Evolutionary conservation across 2,329 filamentous ascomycete species (phyloP).

Genomic region (Epichloe baconii): DNA sequence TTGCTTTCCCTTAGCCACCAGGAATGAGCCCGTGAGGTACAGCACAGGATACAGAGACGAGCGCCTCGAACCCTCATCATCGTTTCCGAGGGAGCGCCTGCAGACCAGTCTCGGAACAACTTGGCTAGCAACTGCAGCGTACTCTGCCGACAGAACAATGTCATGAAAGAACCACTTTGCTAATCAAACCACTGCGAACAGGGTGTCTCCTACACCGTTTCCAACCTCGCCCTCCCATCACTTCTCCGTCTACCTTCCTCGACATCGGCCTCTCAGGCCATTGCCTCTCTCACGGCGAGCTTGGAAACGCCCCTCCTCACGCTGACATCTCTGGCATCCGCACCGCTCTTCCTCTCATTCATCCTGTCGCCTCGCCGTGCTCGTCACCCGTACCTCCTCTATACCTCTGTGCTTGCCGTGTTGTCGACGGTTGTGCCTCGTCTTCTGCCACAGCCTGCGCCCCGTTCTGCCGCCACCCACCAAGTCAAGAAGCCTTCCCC

Average conservation of each 20-base stretch:
- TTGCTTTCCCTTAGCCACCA: background rate
- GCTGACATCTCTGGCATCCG: constrained; percentile 55
- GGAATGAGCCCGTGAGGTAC: too few relatives aligned
- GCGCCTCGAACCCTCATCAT: too few relatives aligned
- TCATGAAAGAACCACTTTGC: constrained; percentile 2
- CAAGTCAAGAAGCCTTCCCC: constrained; percentile 15
- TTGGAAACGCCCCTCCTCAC: constrained; percentile 52
- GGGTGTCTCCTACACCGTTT: constrained; percentile 82
- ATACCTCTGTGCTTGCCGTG: constrained; percentile 59
- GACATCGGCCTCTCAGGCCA: constrained; percentile 53
- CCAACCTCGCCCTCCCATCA: constrained; percentile 63
- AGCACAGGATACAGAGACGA: too few relatives aligned
- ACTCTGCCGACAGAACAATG: background rate
- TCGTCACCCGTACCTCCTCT: constrained; percentile 82
- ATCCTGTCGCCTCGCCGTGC: constrained; percentile 58
- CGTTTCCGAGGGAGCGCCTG: too few relatives aligned
- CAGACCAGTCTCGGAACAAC: too few relatives aligned
- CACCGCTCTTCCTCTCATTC: constrained; percentile 67
- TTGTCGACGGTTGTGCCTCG: constrained; percentile 44
- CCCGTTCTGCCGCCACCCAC: constrained; percentile 15
- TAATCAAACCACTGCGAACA: constrained; percentile 22
- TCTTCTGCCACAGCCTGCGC: constrained; percentile 27
- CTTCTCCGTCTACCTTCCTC: constrained; percentile 73
- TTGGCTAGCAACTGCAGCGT: too few relatives aligned
- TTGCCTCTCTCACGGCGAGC: constrained; percentile 51